A percentile compares a stretch with the other conserved stretches of the same genome.
Conservation (phyloP, 2,329 filamentous ascomycete species). For the Colletotrichum eremochloae region DNA sequence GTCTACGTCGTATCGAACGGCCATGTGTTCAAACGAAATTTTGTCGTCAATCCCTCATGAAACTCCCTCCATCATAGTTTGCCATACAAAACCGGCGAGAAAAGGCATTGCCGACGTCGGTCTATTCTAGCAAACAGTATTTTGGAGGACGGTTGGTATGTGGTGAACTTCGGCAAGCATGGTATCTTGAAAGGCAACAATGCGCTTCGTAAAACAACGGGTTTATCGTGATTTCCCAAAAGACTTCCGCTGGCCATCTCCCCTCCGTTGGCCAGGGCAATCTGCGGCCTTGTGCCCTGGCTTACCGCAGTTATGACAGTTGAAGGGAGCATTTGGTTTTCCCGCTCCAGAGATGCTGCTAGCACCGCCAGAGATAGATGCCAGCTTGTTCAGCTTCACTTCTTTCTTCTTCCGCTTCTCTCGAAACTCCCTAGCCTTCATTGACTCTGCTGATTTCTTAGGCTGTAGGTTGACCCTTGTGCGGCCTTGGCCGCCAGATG, state of each 20-base stretch:
- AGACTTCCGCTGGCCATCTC: slow-evolving; percentile 33
- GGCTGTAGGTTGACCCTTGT: slow-evolving; percentile 41
- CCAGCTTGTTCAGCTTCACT: slow-evolving; percentile 73
- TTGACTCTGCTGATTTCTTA: slow-evolving; percentile 57
- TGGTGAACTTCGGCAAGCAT: slow-evolving; percentile 4
- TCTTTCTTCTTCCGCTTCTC: slow-evolving; percentile 75
- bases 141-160: slow-evolving; percentile 6
- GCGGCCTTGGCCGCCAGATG: slow-evolving; percentile 32
- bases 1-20: slow-evolving; percentile 7
- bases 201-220: slow-evolving; percentile 1
- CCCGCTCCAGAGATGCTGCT: slow-evolving; percentile 39
- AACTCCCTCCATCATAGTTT: not conserved
- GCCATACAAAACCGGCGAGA: not conserved
- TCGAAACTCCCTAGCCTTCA: slow-evolving; percentile 64
- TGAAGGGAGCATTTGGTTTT: slow-evolving; percentile 47
- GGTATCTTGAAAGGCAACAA: slow-evolving; percentile 34
- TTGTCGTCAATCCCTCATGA: slow-evolving; percentile 4
- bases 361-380: slow-evolving; percentile 66
- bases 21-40: not conserved
- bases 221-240: slow-evolving; percentile 22
- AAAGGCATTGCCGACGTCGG: not conserved
- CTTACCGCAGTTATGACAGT: slow-evolving; percentile 73
- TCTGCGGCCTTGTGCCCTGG: slow-evolving; percentile 70
- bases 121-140: not conserved
- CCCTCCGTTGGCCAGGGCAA: slow-evolving; percentile 59